Conservation (phyloP, 208 protist species). For the Wallacemonas collosoma region DNA sequence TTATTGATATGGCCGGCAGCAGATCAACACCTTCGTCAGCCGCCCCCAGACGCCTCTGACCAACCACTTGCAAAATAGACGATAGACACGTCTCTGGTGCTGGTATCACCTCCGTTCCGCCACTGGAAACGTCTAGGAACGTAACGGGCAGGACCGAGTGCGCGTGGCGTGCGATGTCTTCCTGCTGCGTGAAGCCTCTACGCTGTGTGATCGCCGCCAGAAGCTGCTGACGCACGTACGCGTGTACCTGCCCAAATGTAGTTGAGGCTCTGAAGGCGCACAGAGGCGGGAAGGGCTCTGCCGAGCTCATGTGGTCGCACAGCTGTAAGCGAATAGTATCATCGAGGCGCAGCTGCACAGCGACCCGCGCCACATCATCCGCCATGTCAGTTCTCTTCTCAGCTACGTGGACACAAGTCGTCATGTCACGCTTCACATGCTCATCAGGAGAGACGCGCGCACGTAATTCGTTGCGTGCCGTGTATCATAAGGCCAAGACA, state of each 20-base stretch:
- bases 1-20: not conserved
- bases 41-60: not conserved
- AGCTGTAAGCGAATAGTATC: not conserved
- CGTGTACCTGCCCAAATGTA: slow-evolving; percentile 6
- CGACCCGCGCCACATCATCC: not conserved
- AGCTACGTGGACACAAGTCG: not conserved
- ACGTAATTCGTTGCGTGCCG: too few species aligned
- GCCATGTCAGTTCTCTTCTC: not conserved
- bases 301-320: not conserved
- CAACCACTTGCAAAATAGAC: not conserved
- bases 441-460: not conserved
- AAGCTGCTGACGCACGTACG: not conserved
- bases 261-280: not conserved
- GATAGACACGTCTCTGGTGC: not conserved
- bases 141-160: not conserved
- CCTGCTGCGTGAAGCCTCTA: not conserved
- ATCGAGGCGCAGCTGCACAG: slow-evolving; percentile 4
- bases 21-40: not conserved
- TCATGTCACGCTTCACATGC: not conserved
- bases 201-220: not conserved
- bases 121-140: not conserved
- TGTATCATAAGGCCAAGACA: too few species aligned
- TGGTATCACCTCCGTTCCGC: not conserved
- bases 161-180: not conserved
- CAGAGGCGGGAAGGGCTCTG: not conserved